These are phyloP conservation scores for Termitomyces sp. DNA, from an alignment of 768 basidiomycete genomes.

Conservation along the genomic window DNA sequence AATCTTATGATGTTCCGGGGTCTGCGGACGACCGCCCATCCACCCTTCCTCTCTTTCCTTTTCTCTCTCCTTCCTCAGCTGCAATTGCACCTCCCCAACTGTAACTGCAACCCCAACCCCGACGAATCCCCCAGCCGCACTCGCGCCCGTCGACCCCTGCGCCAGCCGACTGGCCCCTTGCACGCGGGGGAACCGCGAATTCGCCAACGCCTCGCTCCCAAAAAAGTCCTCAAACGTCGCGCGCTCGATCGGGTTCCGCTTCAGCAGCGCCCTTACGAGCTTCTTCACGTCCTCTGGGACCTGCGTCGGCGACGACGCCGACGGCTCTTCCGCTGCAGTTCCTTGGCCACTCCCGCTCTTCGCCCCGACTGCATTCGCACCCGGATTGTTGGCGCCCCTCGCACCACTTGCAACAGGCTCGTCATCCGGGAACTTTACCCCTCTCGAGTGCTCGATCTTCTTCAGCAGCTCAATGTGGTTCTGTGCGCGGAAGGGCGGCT, in stretches of 20 bases:
- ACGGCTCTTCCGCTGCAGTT: slow-evolving; percentile 12
- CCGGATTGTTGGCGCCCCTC: slow-evolving; percentile 20
- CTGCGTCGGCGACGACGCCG: slow-evolving; percentile 19
- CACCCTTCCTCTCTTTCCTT: slow-evolving; percentile 20
- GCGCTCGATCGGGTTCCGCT: slow-evolving; percentile 77
- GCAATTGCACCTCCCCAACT: not conserved
- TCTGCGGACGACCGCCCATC: slow-evolving; percentile 10
- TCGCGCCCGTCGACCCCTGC: too few relatives aligned
- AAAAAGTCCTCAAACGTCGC: slow-evolving; percentile 94
- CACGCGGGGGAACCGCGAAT: slow-evolving; percentile 70
- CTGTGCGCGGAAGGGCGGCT: slow-evolving; percentile 90
- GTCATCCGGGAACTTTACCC: slow-evolving; percentile 93
- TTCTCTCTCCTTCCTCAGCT: slow-evolving; percentile 15
- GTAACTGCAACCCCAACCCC: slow-evolving; percentile 12
- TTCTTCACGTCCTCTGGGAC: slow-evolving; percentile 84
- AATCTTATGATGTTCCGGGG: slow-evolving; percentile 41
- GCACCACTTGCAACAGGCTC: slow-evolving; percentile 38
- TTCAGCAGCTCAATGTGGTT: slow-evolving; percentile 95
- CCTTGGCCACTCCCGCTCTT: slow-evolving; percentile 14
- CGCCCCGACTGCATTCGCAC: not conserved
- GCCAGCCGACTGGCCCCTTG: slow-evolving; percentile 1
- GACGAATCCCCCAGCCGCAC: slow-evolving; percentile 14
- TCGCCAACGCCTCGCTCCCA: slow-evolving; percentile 66
- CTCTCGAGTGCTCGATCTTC: slow-evolving; percentile 88
- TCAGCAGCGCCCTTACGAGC: slow-evolving; percentile 79